phyloP scores from a whole-genome alignment of 768 basidiomycete species.

The Trametes elegans region DNA sequence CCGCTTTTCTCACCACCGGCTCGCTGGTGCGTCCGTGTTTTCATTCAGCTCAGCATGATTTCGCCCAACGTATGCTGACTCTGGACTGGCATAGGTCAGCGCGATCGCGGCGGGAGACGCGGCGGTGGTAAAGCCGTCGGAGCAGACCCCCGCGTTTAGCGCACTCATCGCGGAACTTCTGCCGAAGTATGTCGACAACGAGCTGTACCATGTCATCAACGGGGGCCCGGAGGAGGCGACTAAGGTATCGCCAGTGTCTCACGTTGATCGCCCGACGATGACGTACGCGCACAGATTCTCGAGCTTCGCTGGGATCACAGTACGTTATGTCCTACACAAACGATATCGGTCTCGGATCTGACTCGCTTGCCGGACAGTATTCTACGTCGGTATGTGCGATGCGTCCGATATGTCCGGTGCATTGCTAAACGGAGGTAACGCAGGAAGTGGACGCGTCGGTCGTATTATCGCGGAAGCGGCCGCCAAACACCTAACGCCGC shows the following conservation, averaged over 20 bases:
- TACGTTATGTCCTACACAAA: conserved; percentile 31
- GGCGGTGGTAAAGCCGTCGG: conserved; percentile 74
- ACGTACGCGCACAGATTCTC: conserved; percentile 47
- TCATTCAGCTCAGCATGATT: neutral
- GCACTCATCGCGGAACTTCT: conserved; percentile 64
- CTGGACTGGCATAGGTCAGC: conserved; percentile 32
- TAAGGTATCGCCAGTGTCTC: conserved; percentile 33
- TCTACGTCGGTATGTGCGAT: conserved; percentile 11
- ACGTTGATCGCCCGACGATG: neutral
- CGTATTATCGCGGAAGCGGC: conserved; percentile 70
- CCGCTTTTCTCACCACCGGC: conserved; percentile 54
- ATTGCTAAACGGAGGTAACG: neutral
- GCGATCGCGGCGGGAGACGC: conserved; percentile 82
- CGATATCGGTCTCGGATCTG: neutral
- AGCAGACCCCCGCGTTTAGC: conserved; percentile 54
- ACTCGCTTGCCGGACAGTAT: neutral
- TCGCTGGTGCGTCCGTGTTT: conserved; percentile 40
- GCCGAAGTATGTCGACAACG: conserved; percentile 72
- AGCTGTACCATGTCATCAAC: conserved; percentile 64
- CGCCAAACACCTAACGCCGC: conserved; percentile 75
- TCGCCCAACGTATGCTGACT: neutral
- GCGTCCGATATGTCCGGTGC: too few species aligned
- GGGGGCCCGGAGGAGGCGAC: conserved; percentile 66
- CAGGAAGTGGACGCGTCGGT: conserved; percentile 47
- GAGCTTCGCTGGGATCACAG: conserved; percentile 69